phyloP scores from a whole-genome alignment of 1,284 basidiomycete genomes.

The Malassezia psittaci region DNA sequence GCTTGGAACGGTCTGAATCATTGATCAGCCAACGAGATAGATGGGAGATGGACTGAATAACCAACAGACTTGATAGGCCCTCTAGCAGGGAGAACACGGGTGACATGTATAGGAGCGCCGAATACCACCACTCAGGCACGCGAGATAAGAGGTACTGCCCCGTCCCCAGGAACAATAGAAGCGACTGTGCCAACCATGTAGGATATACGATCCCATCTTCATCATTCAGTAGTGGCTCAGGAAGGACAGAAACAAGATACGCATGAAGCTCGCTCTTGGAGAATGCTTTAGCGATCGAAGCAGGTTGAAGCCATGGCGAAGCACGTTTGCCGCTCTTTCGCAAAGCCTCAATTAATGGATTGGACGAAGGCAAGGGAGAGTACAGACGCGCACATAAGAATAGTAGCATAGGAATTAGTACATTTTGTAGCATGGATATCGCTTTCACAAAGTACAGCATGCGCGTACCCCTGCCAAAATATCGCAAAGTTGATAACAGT shows the following conservation, averaged over 20 bases:
- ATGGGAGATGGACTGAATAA: constrained; percentile 41
- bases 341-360: neutral
- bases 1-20: constrained; percentile 55
- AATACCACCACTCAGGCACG: constrained; percentile 41
- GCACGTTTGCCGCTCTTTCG: neutral
- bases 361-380: constrained; percentile 24
- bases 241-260: neutral
- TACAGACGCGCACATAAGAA: constrained; percentile 42
- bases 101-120: constrained; percentile 32
- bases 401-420: constrained; percentile 39
- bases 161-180: constrained; percentile 12
- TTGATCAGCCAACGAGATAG: constrained; percentile 55
- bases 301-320: constrained; percentile 12
- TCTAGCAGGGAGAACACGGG: constrained; percentile 45
- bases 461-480: constrained; percentile 23
- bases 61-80: constrained; percentile 41
- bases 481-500: constrained; percentile 34
- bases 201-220: neutral
- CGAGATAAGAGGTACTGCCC: constrained; percentile 28
- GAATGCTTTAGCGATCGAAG: constrained; percentile 5
- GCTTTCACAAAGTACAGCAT: constrained; percentile 31
- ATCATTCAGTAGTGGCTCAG: neutral
- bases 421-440: constrained; percentile 36
- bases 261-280: neutral
- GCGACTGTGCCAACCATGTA: neutral